A percentile compares a stretch with the other conserved stretches of the same genome.
Conservation (phyloP, 257 asterid species). For the Parsonsia alboflavescens region DNA sequence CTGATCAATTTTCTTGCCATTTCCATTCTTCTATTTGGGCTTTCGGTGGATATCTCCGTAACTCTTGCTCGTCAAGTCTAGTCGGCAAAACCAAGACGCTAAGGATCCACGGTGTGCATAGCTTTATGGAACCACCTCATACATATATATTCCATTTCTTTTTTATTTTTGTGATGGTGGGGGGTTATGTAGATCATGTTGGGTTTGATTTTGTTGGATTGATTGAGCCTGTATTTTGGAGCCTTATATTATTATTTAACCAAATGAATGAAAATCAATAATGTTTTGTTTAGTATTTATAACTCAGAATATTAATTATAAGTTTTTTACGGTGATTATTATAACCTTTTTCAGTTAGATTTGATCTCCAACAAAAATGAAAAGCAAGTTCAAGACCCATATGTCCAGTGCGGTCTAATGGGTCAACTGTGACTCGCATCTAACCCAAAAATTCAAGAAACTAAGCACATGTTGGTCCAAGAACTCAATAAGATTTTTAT, state of each 20-base stretch:
- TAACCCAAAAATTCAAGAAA: too few relatives aligned
- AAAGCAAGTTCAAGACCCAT: too few relatives aligned
- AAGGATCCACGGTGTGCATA: neutral
- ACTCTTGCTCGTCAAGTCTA: constrained; percentile 42
- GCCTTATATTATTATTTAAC: neutral
- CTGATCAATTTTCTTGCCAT: constrained; percentile 57
- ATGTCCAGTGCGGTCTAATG: too few relatives aligned
- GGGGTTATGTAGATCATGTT: neutral
- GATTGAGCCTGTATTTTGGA: neutral
- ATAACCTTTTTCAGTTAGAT: too few relatives aligned
- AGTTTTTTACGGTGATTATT: too few relatives aligned
- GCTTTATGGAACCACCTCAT: neutral
- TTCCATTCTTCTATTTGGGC: constrained; percentile 60
- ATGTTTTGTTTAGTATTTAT: neutral
- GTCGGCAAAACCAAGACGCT: neutral
- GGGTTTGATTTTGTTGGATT: neutral
- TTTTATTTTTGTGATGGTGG: too few relatives aligned
- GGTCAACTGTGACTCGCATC: too few relatives aligned
- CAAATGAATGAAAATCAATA: neutral
- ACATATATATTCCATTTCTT: neutral
- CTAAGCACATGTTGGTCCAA: too few relatives aligned
- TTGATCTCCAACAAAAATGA: too few relatives aligned
- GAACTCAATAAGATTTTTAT: too few relatives aligned
- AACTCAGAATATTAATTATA: too few relatives aligned
- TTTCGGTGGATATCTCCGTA: constrained; percentile 58